A percentile compares a stretch with the other conserved stretches of the same genome.
Conservation (phyloP, 352 stramenopile species). For the Globisporangium solare region DNA sequence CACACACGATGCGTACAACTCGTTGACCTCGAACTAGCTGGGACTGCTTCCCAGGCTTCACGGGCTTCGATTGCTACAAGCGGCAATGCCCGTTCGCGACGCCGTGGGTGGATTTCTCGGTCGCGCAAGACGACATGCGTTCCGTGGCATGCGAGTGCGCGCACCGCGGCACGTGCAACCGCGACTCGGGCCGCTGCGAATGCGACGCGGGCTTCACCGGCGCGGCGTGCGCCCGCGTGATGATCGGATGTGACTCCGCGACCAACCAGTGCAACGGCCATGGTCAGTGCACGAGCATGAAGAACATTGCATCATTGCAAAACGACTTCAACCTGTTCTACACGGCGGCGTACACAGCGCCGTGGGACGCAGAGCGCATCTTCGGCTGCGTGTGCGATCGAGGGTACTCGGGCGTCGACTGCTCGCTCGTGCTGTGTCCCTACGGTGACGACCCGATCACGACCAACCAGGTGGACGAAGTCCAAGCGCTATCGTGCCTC, state of each 20-base stretch:
- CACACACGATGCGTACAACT: too few relatives aligned
- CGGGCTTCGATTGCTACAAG: conserved; percentile 82
- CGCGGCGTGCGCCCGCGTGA: conserved; percentile 51
- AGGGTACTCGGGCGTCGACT: conserved; percentile 86
- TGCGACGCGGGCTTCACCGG: conserved; percentile 79
- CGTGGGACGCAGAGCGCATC: conserved; percentile 85
- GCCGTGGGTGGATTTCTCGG: conserved; percentile 56
- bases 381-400: conserved; percentile 87
- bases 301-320: conserved; percentile 29
- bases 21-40: conserved; percentile 39
- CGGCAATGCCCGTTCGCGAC: conserved; percentile 66
- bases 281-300: conserved; percentile 84
- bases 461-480: conserved; percentile 63
- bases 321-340: conserved; percentile 70
- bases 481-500: conserved; percentile 73
- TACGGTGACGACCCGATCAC: conserved; percentile 85
- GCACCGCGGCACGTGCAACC: conserved; percentile 76
- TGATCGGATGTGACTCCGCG: conserved; percentile 52
- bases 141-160: conserved; percentile 52
- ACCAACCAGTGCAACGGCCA: conserved; percentile 79
- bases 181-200: conserved; percentile 61
- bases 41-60: conserved; percentile 80
- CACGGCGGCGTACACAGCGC: conserved; percentile 42
- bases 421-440: conserved; percentile 76
- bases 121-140: conserved; percentile 35